Evolutionary conservation across 768 basidiomycete genomes (phyloP), one percentile per base, ranked within the genome.

Genomic region (Pisolithus microcarpus): DNA sequence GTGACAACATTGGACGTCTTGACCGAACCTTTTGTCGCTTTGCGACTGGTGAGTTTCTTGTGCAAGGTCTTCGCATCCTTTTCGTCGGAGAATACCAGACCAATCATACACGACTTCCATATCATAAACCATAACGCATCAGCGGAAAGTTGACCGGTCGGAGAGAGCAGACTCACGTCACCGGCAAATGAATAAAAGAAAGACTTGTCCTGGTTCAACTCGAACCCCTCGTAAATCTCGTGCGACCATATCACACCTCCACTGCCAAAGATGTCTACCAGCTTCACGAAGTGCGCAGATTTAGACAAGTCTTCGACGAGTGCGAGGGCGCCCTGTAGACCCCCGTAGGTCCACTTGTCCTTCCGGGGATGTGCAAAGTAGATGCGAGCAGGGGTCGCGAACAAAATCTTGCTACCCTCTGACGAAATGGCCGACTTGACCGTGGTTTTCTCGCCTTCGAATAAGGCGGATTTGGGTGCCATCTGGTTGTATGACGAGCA

Each of bases 101-200:
- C 93, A 58, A 98, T 79, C 83, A 89, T 89, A 61, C 89, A 91
- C 55, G 85, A 78, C 93, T 96, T 63, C 7, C 55, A 23, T 21
- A 38, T 21, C 19, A 16, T 28, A n/a, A 45, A 52, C 44, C 46
- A 55, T 34, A 31, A 26, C 34, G 47, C n/a, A 43, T 2, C 31
- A 45, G 10, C 43, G 43, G 42, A 48, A 23, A 19, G 36, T 10
- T 38, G 48, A 43, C 16, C 16, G 3, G 38, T n/a, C 26, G 43
- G 21, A 2, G 13, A 44, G 39, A 52, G 36, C 11, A 6, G n/a
- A 78, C 93, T 69, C 62, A 95, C 94, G 72, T 99, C 94, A 47
- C 90, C 86, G 3, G 84, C 75, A 67, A 96, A 97, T 1, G 91
- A 84, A 70, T 95, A 90, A 61, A 98, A 96, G 78, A 85, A 94